phyloP scores from a whole-genome alignment of 2,329 filamentous ascomycete genomes.

The Fusarium sp. region DNA sequence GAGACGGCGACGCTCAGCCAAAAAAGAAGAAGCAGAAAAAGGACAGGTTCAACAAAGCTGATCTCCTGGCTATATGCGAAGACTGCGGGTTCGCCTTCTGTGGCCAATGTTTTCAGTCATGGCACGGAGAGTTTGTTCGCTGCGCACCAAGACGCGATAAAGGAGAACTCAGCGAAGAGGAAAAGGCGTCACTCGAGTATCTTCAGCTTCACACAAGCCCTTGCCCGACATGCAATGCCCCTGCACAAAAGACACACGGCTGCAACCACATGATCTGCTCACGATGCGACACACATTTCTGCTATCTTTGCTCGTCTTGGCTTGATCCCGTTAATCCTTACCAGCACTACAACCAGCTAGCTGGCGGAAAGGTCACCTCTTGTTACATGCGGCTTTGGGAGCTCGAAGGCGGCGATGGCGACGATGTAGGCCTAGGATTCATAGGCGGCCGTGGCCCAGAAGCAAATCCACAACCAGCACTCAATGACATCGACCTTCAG shows the following conservation, averaged over 20 bases:
- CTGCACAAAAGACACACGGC: slow-evolving; percentile 88
- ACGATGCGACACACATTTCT: slow-evolving; percentile 91
- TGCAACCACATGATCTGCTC: slow-evolving; percentile 98
- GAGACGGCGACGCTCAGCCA: slow-evolving; percentile 31
- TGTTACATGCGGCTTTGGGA: slow-evolving; percentile 94
- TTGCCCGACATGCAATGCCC: slow-evolving; percentile 87
- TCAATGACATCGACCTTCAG: slow-evolving; percentile 34
- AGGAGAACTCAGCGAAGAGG: slow-evolving; percentile 80
- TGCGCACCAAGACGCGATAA: slow-evolving; percentile 72
- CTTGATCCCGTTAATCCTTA: slow-evolving; percentile 84
- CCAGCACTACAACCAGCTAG: slow-evolving; percentile 80
- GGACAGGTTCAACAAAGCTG: slow-evolving; percentile 57
- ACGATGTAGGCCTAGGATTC: slow-evolving; percentile 58
- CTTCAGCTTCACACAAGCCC: slow-evolving; percentile 81
- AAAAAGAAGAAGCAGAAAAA: slow-evolving; percentile 37
- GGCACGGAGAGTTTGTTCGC: slow-evolving; percentile 87
- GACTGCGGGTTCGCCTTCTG: slow-evolving; percentile 94
- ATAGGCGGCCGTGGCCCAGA: slow-evolving; percentile 49
- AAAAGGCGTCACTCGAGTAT: slow-evolving; percentile 87
- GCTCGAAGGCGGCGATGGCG: slow-evolving; percentile 79
- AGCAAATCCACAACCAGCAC: slow-evolving; percentile 21
- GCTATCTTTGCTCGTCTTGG: slow-evolving; percentile 93
- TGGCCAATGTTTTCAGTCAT: slow-evolving; percentile 72
- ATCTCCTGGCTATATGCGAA: slow-evolving; percentile 84
- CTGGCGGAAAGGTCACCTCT: slow-evolving; percentile 60